These are phyloP conservation scores for Leishmania martiniquensis DNA, from an alignment of 208 protist species.

Conservation along the genomic window DNA sequence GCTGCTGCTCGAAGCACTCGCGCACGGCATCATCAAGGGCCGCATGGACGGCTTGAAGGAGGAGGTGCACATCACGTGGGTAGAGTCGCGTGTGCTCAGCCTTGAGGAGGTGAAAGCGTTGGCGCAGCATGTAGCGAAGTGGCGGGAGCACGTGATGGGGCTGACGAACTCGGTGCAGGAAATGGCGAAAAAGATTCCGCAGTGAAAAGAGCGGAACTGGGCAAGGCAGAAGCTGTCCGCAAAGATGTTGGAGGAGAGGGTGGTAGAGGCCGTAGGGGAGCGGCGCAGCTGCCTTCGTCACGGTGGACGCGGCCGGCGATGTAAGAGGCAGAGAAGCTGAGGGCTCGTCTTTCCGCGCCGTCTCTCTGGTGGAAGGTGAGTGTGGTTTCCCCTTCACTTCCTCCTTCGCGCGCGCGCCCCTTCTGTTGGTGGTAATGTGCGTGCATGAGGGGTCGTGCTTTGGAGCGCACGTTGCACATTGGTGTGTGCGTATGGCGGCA, in stretches of 20 bases:
- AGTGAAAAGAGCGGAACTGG: slow-evolving; percentile 6
- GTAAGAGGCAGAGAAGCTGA: neutral
- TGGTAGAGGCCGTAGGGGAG: neutral
- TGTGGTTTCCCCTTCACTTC: neutral
- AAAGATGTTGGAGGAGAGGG: neutral
- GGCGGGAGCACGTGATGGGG: slow-evolving; percentile 66
- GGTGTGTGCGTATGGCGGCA: neutral
- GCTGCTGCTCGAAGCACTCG: slow-evolving; percentile 94
- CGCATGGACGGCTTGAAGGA: slow-evolving; percentile 92
- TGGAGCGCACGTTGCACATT: neutral
- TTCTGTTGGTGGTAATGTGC: neutral
- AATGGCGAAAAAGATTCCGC: slow-evolving; percentile 37
- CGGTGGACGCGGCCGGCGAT: neutral
- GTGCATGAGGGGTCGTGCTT: neutral
- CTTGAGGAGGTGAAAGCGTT: slow-evolving; percentile 78
- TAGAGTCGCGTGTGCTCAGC: slow-evolving; percentile 88
- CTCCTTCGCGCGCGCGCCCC: neutral
- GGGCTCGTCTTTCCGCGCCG: neutral
- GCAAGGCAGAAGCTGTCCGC: neutral
- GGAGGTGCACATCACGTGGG: slow-evolving; percentile 87
- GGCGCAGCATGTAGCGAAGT: slow-evolving; percentile 64
- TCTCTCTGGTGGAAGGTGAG: neutral
- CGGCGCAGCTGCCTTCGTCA: neutral
- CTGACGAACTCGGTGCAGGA: slow-evolving; percentile 52
- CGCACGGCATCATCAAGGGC: slow-evolving; percentile 93